A percentile compares a stretch with the other conserved stretches of the same genome.
These are phyloP conservation scores for Dendrobium chrysotoxum DNA, from an alignment of 106 monocot genomes.

Conservation along the genomic window DNA sequence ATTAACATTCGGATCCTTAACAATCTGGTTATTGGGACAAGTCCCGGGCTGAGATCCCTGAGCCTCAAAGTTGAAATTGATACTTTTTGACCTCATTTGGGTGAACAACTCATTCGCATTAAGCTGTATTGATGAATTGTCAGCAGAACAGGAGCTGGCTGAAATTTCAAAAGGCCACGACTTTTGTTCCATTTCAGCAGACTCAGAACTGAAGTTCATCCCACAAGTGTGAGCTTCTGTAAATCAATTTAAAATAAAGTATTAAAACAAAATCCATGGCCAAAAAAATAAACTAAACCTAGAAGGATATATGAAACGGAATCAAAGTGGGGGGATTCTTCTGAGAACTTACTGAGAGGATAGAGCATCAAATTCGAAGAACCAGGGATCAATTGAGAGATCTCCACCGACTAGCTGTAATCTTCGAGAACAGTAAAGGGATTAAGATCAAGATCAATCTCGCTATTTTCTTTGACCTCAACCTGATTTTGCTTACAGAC, in stretches of 20 bases:
- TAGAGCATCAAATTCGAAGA: neutral
- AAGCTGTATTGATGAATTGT: neutral
- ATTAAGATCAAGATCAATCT: neutral
- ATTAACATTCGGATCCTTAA: constrained; percentile 4
- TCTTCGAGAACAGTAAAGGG: neutral
- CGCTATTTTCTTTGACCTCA: neutral
- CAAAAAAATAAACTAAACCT: no score
- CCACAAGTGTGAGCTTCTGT: neutral
- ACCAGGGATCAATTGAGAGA: neutral
- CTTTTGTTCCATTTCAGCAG: neutral
- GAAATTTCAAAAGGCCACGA: neutral
- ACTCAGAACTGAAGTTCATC: constrained; percentile 1
- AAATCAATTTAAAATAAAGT: neutral
- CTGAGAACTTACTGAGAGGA: neutral
- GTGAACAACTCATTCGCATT: neutral
- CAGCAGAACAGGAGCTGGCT: neutral
- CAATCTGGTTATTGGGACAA: neutral
- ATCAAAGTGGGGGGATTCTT: neutral
- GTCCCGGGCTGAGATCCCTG: neutral
- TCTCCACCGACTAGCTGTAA: neutral
- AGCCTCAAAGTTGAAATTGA: neutral
- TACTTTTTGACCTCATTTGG: neutral
- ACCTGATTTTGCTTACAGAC: neutral
- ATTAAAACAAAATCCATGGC: neutral
- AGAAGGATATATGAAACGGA: no score